phyloP scores from a whole-genome alignment of 2,329 filamentous ascomycete species.

The Septoria linicola region DNA sequence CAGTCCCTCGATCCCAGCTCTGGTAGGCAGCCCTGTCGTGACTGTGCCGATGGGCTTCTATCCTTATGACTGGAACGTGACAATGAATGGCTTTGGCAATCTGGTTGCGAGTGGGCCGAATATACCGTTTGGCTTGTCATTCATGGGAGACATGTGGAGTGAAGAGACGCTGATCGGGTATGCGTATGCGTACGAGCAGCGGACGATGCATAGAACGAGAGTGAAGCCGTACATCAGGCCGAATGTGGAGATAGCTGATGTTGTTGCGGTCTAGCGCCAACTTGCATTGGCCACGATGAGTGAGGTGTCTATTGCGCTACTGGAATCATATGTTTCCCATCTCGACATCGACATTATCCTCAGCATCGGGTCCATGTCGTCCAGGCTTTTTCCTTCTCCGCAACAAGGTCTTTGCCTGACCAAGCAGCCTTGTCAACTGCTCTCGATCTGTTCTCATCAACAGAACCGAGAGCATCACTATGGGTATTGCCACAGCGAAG shows the following conservation, averaged over 20 bases:
- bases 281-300: too few species aligned
- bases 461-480: background rate
- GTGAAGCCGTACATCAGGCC: slow-evolving; percentile 52
- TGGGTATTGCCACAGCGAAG: slow-evolving; percentile 1
- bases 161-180: slow-evolving; percentile 63
- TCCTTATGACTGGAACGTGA: slow-evolving; percentile 50
- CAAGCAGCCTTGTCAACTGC: too few species aligned
- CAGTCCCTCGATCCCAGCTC: slow-evolving; percentile 51
- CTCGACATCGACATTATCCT: too few species aligned
- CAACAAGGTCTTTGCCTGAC: too few species aligned
- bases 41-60: slow-evolving; percentile 63
- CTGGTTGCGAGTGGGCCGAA: slow-evolving; percentile 56
- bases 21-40: slow-evolving; percentile 61
- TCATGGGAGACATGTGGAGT: slow-evolving; percentile 60
- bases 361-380: too few species aligned
- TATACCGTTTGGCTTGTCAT: slow-evolving; percentile 61
- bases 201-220: slow-evolving; percentile 50
- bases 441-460: too few species aligned
- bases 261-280: slow-evolving; percentile 37
- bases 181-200: slow-evolving; percentile 69
- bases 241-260: slow-evolving; percentile 49
- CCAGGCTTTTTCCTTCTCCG: too few species aligned
- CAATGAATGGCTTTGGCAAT: slow-evolving; percentile 49
- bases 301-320: too few species aligned
- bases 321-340: too few species aligned